Evolutionary conservation across 1,284 basidiomycete genomes (phyloP).

Genomic region (Marasmius fiardii): DNA sequence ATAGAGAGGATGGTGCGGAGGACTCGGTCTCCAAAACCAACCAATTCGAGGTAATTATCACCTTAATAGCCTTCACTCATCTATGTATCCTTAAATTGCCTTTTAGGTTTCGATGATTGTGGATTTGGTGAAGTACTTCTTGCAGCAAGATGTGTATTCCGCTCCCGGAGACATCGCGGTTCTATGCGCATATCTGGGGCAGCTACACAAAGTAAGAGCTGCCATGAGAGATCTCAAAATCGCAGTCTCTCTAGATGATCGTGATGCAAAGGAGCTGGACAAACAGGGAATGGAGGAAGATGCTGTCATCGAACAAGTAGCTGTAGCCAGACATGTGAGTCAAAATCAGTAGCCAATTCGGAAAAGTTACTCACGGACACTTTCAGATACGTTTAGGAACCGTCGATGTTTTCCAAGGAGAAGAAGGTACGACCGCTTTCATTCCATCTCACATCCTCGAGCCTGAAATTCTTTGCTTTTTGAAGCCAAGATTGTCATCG

Average conservation of each 20-base stretch:
- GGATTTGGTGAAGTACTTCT: conserved; percentile 66
- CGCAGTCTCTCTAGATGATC: conserved; percentile 64
- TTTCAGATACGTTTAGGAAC: conserved; percentile 70
- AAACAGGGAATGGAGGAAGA: conserved; percentile 42
- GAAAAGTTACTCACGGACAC: too few relatives aligned
- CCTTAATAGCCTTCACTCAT: background rate
- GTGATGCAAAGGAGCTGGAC: conserved; percentile 57
- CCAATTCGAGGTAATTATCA: conserved; percentile 51
- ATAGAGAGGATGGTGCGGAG: conserved; percentile 50
- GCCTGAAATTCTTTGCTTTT: background rate
- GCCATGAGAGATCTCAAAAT: conserved; percentile 43
- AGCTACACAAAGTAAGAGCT: conserved; percentile 56
- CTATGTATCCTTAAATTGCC: background rate
- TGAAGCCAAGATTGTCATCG: conserved; percentile 50
- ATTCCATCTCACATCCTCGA: conserved; percentile 5
- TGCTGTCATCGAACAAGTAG: conserved; percentile 40
- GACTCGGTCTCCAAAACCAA: conserved; percentile 66
- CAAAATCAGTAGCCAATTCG: conserved; percentile 6
- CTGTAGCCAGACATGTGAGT: conserved; percentile 45
- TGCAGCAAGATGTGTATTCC: conserved; percentile 59
- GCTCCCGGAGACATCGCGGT: conserved; percentile 70
- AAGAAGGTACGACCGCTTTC: conserved; percentile 50
- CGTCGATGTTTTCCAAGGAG: conserved; percentile 75
- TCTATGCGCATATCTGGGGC: conserved; percentile 73
- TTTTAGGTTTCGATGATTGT: conserved; percentile 63